These are phyloP conservation scores for Amylocystis lapponica DNA, from an alignment of 768 basidiomycete species.

Conservation along the genomic window DNA sequence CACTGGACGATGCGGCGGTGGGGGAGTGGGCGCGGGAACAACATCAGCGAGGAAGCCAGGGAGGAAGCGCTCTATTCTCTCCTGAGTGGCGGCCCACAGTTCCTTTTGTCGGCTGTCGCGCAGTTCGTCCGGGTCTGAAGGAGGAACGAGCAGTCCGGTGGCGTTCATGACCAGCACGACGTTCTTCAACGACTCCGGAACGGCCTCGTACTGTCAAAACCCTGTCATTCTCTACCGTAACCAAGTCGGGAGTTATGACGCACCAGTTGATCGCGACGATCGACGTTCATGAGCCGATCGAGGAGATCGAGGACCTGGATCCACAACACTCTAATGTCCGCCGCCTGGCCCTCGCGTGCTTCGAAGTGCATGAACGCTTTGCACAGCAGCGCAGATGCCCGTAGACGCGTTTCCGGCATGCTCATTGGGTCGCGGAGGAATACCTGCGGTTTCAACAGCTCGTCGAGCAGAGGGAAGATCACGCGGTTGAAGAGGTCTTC, in stretches of 20 bases:
- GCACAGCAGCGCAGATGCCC: slow-evolving; percentile 86
- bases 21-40: slow-evolving; percentile 38
- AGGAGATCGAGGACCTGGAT: slow-evolving; percentile 84
- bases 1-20: no score
- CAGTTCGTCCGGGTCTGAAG: slow-evolving; percentile 35
- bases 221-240: slow-evolving; percentile 1
- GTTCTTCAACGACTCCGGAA: slow-evolving; percentile 96
- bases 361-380: slow-evolving; percentile 95
- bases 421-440: slow-evolving; percentile 75
- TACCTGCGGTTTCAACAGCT: slow-evolving; percentile 80
- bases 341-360: slow-evolving; percentile 57
- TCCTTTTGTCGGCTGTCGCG: slow-evolving; percentile 58
- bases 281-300: slow-evolving; percentile 83
- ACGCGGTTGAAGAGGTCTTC: slow-evolving; percentile 85
- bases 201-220: slow-evolving; percentile 75
- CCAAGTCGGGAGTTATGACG: slow-evolving; percentile 23
- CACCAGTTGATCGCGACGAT: slow-evolving; percentile 83
- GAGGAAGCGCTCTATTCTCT: slow-evolving; percentile 85
- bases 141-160: slow-evolving; percentile 74
- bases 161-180: slow-evolving; percentile 95
- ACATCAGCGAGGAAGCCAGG: slow-evolving; percentile 83
- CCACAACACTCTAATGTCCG: slow-evolving; percentile 75
- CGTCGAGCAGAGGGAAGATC: slow-evolving; percentile 88
- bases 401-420: slow-evolving; percentile 86
- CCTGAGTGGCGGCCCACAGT: slow-evolving; percentile 81